phyloP scores from a whole-genome alignment of 1,284 basidiomycete species.

The Schizopora paradoxa region DNA sequence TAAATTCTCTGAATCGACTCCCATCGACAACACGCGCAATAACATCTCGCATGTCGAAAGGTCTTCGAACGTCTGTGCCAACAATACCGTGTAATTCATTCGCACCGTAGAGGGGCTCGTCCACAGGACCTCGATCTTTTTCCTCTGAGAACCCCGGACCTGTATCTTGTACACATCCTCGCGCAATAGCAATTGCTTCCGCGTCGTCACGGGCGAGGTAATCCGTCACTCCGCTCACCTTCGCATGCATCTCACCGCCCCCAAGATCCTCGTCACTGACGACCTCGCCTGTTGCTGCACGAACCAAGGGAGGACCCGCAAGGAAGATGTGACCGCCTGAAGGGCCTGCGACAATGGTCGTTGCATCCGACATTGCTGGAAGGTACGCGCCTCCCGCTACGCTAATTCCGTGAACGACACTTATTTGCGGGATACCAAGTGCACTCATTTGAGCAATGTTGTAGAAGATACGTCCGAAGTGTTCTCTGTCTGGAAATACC shows the following conservation, averaged over 20 bases:
- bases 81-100: constrained; percentile 88
- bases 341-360: constrained; percentile 91
- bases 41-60: constrained; percentile 92
- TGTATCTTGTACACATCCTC: constrained; percentile 78
- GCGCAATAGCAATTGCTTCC: constrained; percentile 81
- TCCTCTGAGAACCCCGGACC: constrained; percentile 32
- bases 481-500: constrained; percentile 84
- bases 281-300: constrained; percentile 91
- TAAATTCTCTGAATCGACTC: constrained; percentile 91
- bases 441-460: constrained; percentile 63
- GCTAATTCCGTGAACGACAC: constrained; percentile 49
- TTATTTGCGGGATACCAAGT: constrained; percentile 45
- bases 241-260: constrained; percentile 91
- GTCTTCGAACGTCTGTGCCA: constrained; percentile 80
- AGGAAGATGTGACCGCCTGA: constrained; percentile 94
- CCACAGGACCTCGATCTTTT: constrained; percentile 22
- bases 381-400: constrained; percentile 82
- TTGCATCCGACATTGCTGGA: constrained; percentile 95
- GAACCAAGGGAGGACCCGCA: constrained; percentile 93
- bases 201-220: constrained; percentile 86
- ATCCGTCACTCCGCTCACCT: constrained; percentile 90
- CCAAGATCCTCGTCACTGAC: constrained; percentile 92
- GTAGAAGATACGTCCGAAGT: constrained; percentile 95
- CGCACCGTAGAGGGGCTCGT: constrained; percentile 76
- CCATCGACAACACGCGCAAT: constrained; percentile 91